Evolutionary conservation across 345 rosid species (phyloP), one percentile per base, ranked within the genome.

Genomic region (Gynandropsis gynandra): DNA sequence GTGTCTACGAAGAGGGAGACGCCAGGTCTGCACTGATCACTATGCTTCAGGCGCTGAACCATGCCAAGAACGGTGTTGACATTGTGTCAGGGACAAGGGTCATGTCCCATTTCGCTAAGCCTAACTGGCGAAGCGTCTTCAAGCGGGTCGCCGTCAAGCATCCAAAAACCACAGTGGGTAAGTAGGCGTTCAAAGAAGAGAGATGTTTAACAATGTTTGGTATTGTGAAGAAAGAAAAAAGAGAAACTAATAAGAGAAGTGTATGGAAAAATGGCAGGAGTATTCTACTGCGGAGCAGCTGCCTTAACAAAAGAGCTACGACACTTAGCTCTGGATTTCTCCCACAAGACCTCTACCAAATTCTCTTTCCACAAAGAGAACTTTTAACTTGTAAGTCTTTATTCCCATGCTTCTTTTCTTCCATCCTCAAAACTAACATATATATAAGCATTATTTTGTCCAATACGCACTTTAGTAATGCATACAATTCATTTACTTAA

Each of bases 1-100:
- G 95, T 52, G 90, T 86, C 17, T 86, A 86, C 24, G 95, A 80
- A 68, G 95, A 86, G 71, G 95, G 86, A 1, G 92, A 86, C 20
- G 95, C 90, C 1, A 74, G 92, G 19, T 80, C 95, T 0, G 95
- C 95, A 10, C 68, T 86, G 17, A 86, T 86, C 34, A 58, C 86
- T 2, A 80, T 86, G 95, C 81, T 86, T 64, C 95, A 86, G 57
- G 74, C 90, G 8, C 58, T 86, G 14, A 66, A 73, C 42, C 92
- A 80, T 35, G 88, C 83, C 3, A 82, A 80, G 55, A 71, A 73
- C 21, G 95, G 92, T 10, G 75, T 82, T n/a, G 95, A 86, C 31
- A 39, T 86, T 27, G 95, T 86, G n/a, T 82, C 95, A 4, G 90
- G 95, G 7, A 86, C 90, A 0, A 68, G 79, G 9, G 95, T 86